Conservation (phyloP, 176 grass and related monocot species). For the Triticum turgidum region DNA sequence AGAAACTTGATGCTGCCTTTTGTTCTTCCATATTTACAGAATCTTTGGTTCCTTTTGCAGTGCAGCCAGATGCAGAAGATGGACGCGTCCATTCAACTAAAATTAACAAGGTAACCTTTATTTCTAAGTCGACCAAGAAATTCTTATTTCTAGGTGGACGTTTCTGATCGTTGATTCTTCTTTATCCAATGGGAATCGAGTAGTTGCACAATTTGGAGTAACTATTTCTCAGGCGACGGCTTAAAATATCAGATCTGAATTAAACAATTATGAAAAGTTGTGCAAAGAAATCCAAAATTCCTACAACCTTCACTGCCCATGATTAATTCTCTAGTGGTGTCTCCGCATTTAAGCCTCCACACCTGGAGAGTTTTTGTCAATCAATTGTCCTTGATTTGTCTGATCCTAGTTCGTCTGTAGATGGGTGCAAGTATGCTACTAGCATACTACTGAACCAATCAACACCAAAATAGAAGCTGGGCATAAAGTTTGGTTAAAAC, state of each 20-base stretch:
- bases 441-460: not conserved
- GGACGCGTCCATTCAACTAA: not conserved
- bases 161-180: not conserved
- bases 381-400: not conserved
- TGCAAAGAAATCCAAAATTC: not conserved
- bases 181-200: not conserved
- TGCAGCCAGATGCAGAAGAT: conserved; percentile 13
- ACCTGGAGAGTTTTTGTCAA: not conserved
- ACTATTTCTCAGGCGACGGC: not conserved
- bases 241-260: not conserved
- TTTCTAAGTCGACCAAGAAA: not conserved
- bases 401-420: not conserved
- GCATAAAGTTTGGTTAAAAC: not conserved
- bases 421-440: not conserved
- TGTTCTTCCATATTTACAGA: not conserved
- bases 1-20: conserved; percentile 25
- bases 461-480: not conserved
- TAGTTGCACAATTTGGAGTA: not conserved
- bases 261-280: not conserved
- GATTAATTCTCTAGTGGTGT: not conserved
- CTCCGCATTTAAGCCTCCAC: not conserved
- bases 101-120: not conserved
- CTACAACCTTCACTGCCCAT: not conserved
- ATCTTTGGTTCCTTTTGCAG: not conserved
- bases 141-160: not conserved